Evolutionary conservation across 2,329 filamentous ascomycete species (phyloP).

Genomic region (Bipolaris victoriae): DNA sequence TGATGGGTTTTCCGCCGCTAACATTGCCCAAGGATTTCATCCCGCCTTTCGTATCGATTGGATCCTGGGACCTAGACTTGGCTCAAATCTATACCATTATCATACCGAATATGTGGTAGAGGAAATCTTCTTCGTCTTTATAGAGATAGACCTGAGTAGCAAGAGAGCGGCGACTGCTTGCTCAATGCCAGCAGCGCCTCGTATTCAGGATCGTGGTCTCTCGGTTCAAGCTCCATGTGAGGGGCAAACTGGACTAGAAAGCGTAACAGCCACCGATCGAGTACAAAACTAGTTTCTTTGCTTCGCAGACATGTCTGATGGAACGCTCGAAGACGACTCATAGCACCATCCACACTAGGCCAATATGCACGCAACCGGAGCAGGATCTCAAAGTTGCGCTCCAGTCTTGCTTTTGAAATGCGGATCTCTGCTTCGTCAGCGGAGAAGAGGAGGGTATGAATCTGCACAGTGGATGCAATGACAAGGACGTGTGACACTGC

Average conservation of each 20-base stretch:
- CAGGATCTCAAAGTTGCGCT: constrained; percentile 34
- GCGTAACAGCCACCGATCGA: constrained; percentile 33
- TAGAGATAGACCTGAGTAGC: constrained; percentile 25
- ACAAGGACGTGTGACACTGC: constrained; percentile 33
- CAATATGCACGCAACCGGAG: constrained; percentile 30
- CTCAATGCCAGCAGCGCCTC: constrained; percentile 31
- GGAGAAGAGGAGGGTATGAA: constrained; percentile 33
- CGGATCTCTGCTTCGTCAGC: constrained; percentile 29
- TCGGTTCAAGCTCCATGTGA: constrained; percentile 35
- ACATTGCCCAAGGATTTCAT: not conserved
- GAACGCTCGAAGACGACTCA: constrained; percentile 34
- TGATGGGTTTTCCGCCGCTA: constrained; percentile 31
- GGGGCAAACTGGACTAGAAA: constrained; percentile 36
- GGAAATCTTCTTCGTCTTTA: not conserved
- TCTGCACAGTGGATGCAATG: constrained; percentile 33
- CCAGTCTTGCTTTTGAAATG: constrained; percentile 29
- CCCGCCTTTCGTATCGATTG: not conserved
- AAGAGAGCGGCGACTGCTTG: constrained; percentile 33
- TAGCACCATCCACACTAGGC: constrained; percentile 33
- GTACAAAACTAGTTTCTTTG: constrained; percentile 35
- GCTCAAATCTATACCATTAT: not conserved
- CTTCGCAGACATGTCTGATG: constrained; percentile 34
- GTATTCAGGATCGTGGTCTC: constrained; percentile 34
- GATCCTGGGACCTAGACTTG: not conserved
- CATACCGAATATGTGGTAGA: not conserved